phyloP scores from a whole-genome alignment of 805 yeast genomes.

The Zygosaccharomyces rouxii region DNA sequence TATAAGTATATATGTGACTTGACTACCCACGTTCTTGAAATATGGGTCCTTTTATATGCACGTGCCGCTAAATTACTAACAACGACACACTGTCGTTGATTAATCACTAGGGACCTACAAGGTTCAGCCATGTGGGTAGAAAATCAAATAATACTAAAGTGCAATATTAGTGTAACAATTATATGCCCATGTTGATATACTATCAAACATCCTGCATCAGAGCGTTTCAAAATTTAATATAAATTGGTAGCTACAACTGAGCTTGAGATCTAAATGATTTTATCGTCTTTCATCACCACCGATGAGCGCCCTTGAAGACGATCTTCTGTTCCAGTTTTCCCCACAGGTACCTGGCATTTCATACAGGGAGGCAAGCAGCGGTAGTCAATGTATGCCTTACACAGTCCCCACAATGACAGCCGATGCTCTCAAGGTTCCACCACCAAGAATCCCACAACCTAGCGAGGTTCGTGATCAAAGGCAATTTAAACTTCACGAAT shows the following conservation, averaged over 20 bases:
- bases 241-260: too few species aligned
- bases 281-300: background rate
- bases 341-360: background rate
- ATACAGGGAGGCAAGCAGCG: background rate
- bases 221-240: too few species aligned
- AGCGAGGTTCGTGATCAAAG: background rate
- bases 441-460: background rate
- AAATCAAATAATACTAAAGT: too few species aligned
- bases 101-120: background rate
- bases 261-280: too few species aligned
- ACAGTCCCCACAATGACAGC: background rate
- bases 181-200: too few species aligned
- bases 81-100: slow-evolving; percentile 1
- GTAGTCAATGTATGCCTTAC: background rate
- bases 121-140: background rate
- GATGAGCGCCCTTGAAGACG: slow-evolving; percentile 4
- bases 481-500: background rate
- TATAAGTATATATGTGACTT: too few species aligned
- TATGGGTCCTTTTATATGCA: too few species aligned
- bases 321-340: slow-evolving; percentile 1
- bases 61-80: background rate
- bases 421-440: background rate
- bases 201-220: too few species aligned
- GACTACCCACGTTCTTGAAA: slow-evolving; percentile 1
- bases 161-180: too few species aligned